Evolutionary conservation across 208 protist species (phyloP).

Genomic region (Crithidia acanthocephali): DNA sequence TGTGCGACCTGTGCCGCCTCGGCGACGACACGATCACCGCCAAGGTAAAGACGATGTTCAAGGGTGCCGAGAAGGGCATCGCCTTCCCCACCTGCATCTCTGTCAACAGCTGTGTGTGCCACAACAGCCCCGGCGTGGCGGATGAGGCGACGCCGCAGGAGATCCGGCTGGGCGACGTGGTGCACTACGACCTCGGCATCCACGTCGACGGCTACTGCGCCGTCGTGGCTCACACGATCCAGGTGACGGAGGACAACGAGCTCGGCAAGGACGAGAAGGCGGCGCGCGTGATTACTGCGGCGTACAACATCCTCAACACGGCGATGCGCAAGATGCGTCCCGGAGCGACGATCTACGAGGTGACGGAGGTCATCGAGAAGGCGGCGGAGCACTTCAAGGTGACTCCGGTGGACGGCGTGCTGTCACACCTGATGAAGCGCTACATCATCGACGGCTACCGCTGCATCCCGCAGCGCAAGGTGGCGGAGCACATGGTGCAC

Average conservation of each 20-base stretch:
- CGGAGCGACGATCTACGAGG: slow-evolving; percentile 86
- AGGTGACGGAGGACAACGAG: slow-evolving; percentile 89
- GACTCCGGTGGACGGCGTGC: slow-evolving; percentile 96
- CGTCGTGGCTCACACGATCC: slow-evolving; percentile 96
- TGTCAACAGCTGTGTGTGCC: slow-evolving; percentile 98
- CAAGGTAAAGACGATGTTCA: slow-evolving; percentile 94
- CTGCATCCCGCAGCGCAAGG: slow-evolving; percentile 92
- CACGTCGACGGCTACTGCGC: slow-evolving; percentile 99
- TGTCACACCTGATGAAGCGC: slow-evolving; percentile 98
- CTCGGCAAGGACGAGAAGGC: slow-evolving; percentile 84
- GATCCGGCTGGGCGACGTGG: slow-evolving; percentile 94
- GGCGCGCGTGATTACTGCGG: slow-evolving; percentile 95
- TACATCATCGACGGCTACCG: slow-evolving; percentile 98
- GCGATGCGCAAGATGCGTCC: slow-evolving; percentile 91
- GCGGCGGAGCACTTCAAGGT: slow-evolving; percentile 94
- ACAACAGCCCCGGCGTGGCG: slow-evolving; percentile 96
- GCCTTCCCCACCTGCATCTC: slow-evolving; percentile 99
- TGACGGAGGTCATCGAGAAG: slow-evolving; percentile 97
- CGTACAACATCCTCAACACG: slow-evolving; percentile 95
- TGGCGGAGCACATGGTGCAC: slow-evolving; percentile 95
- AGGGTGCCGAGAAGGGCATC: slow-evolving; percentile 96
- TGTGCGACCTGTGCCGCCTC: slow-evolving; percentile 86
- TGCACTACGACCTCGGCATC: slow-evolving; percentile 99
- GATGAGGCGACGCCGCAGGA: slow-evolving; percentile 84
- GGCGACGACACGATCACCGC: slow-evolving; percentile 88